phyloP scores from a whole-genome alignment of 2,329 filamentous ascomycete species.

The Diplodia seriata region DNA sequence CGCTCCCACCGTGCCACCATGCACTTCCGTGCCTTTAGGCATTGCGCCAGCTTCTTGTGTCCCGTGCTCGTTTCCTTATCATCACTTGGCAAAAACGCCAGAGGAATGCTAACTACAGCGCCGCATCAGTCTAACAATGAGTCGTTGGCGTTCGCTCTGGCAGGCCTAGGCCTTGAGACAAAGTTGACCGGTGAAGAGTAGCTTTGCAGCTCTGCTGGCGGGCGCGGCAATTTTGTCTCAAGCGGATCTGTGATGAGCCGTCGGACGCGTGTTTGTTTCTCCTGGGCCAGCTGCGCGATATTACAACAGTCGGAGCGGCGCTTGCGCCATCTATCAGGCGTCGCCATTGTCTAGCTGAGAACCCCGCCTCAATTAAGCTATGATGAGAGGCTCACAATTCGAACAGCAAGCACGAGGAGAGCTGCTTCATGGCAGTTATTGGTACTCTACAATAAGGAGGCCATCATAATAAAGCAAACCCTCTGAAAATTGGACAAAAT shows the following conservation, averaged over 20 bases:
- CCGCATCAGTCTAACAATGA: neutral
- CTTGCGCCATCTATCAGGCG: conserved; percentile 1
- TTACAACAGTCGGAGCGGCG: neutral
- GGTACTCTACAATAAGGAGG: too few species aligned
- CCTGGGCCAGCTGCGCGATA: neutral
- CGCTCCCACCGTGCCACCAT: neutral
- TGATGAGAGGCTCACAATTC: too few species aligned
- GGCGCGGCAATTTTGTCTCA: neutral
- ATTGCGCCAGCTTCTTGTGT: neutral
- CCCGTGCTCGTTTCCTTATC: neutral
- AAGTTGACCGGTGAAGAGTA: neutral
- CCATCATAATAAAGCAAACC: too few species aligned
- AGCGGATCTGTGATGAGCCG: neutral
- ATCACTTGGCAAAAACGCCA: neutral
- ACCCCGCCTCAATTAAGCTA: too few species aligned
- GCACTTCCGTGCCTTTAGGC: neutral
- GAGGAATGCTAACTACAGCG: neutral
- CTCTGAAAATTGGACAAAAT: conserved; percentile 1
- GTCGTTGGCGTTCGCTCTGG: neutral
- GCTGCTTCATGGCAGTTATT: too few species aligned
- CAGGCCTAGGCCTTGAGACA: neutral
- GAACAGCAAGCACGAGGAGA: too few species aligned
- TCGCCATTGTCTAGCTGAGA: too few species aligned
- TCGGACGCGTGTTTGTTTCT: neutral
- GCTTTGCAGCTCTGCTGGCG: neutral